A percentile compares a stretch with the other conserved stretches of the same genome.
Evolutionary conservation across 176 grass and related monocot species (phyloP).

Genomic region (Cocos nucifera): DNA sequence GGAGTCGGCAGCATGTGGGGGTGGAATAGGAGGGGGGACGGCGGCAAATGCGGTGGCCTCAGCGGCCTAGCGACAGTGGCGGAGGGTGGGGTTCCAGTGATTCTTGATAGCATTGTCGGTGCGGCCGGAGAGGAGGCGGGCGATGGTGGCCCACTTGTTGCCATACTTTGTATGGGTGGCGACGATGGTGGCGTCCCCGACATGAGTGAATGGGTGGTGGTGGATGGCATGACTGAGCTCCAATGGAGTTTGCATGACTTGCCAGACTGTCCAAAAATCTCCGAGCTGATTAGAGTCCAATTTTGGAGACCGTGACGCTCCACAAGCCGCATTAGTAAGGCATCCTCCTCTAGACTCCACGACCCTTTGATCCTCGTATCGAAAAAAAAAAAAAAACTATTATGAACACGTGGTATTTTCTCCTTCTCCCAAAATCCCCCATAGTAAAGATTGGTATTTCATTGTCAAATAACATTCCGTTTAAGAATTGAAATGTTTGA

Average conservation of each 20-base stretch:
- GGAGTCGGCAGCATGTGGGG: constrained; percentile 8
- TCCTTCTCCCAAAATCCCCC: too few relatives aligned
- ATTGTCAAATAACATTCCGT: too few relatives aligned
- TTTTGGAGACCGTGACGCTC: constrained; percentile 50
- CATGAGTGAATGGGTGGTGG: constrained; percentile 68
- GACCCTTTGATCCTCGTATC: constrained; percentile 47
- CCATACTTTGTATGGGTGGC: constrained; percentile 42
- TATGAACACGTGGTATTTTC: too few relatives aligned
- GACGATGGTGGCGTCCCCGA: constrained; percentile 58
- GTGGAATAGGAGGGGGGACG: not conserved
- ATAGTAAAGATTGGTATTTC: too few relatives aligned
- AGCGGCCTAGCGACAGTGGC: constrained; percentile 19
- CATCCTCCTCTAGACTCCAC: constrained; percentile 87
- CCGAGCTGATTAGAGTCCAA: constrained; percentile 61
- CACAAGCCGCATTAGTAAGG: constrained; percentile 38
- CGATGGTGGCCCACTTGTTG: constrained; percentile 95
- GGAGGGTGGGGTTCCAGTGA: constrained; percentile 92
- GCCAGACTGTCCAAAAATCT: constrained; percentile 52
- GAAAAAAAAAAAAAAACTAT: too few relatives aligned
- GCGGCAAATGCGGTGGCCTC: not conserved
- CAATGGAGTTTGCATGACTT: constrained; percentile 90
- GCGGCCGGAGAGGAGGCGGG: constrained; percentile 54
- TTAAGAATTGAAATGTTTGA: too few relatives aligned
- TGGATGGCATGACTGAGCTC: constrained; percentile 75
- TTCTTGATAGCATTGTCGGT: constrained; percentile 98